These are phyloP conservation scores for Monascus purpureus DNA, from an alignment of 495 filamentous ascomycete genomes.

Conservation along the genomic window DNA sequence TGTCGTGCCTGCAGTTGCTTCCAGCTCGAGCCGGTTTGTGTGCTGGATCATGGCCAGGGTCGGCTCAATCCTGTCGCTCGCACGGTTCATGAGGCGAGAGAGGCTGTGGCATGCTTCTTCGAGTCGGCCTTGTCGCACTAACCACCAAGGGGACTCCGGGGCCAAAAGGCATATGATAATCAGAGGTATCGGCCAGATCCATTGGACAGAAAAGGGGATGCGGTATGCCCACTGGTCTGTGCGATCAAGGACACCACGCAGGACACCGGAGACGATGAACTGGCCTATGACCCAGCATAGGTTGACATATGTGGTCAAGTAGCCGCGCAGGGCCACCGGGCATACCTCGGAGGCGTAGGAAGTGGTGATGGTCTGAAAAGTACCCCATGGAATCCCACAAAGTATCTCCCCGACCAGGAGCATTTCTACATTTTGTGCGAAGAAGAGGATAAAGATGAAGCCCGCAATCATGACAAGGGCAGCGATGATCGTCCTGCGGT, in stretches of 20 bases:
- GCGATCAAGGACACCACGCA: slow-evolving; percentile 19
- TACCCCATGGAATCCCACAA: slow-evolving; percentile 15
- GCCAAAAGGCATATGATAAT: slow-evolving; percentile 47
- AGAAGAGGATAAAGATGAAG: slow-evolving; percentile 15
- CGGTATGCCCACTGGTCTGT: slow-evolving; percentile 36
- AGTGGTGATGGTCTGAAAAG: slow-evolving; percentile 38
- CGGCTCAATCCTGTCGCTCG: slow-evolving; percentile 42
- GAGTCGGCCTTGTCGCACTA: too few species aligned
- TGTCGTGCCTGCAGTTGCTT: slow-evolving; percentile 41
- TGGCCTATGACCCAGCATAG: slow-evolving; percentile 38
- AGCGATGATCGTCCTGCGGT: slow-evolving; percentile 44
- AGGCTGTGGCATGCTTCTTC: slow-evolving; percentile 47
- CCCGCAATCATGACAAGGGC: slow-evolving; percentile 33
- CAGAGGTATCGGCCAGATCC: slow-evolving; percentile 60
- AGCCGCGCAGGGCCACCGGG: slow-evolving; percentile 27
- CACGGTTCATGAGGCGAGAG: slow-evolving; percentile 37
- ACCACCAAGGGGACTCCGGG: slow-evolving; percentile 65
- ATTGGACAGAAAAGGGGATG: slow-evolving; percentile 44
- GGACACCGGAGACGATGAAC: slow-evolving; percentile 35
- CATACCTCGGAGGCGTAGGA: slow-evolving; percentile 40
- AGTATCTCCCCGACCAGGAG: slow-evolving; percentile 6
- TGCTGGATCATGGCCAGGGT: slow-evolving; percentile 63
- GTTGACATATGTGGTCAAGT: slow-evolving; percentile 33
- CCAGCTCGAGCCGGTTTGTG: slow-evolving; percentile 51
- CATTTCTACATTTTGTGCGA: slow-evolving; percentile 4